Evolutionary conservation across 2,329 filamentous ascomycete species (phyloP), one percentile per base, ranked within the genome.

Genomic region (Dendryphion nanum): DNA sequence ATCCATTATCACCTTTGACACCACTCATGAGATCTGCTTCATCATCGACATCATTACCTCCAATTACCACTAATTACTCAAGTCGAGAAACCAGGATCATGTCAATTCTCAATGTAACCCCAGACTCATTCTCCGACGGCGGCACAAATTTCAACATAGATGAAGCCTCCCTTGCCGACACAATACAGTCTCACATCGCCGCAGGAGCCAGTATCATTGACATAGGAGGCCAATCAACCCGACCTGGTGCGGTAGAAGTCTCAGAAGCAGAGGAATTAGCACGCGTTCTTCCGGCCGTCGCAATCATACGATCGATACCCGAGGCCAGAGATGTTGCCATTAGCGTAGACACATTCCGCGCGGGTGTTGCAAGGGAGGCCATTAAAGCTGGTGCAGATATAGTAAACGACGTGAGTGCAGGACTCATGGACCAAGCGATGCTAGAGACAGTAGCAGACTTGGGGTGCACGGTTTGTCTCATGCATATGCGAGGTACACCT

Each of bases 101-200:
- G 93, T 87, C 86, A 38, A 95, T 98, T 47, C 74, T 97, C 31
- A 98, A 98, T 66, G 71, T 95, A 36, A 97, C 93, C 0, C 91
- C 91, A 0, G 91, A 98, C 68, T 97, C 91, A 7, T 98, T 98
- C 71, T 97, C 91, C 1, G 90, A 97, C 59, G 91, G 89, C 37
- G 89, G 89, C 6, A 57, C 73, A 6, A 78, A 61, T 30, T 61
- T 51, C 37, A 47, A 54, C 30, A 37, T 67, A 10, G 72, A 79
- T 45, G 44, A 69, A 2, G 45, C 64, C 17, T 51, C 70, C 18
- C 74, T 93, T 18, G 67, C 74, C 10, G 59, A 72, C 10, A 85
- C 79, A 1, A 74, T 90, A 13, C 68, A 72, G 34, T 52, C 67
- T 8, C 82, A 89, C 59, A 78, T 94, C 44, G 66, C 69, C 26